phyloP scores from a whole-genome alignment of 208 protist genomes.

The Leishmania arabica region DNA sequence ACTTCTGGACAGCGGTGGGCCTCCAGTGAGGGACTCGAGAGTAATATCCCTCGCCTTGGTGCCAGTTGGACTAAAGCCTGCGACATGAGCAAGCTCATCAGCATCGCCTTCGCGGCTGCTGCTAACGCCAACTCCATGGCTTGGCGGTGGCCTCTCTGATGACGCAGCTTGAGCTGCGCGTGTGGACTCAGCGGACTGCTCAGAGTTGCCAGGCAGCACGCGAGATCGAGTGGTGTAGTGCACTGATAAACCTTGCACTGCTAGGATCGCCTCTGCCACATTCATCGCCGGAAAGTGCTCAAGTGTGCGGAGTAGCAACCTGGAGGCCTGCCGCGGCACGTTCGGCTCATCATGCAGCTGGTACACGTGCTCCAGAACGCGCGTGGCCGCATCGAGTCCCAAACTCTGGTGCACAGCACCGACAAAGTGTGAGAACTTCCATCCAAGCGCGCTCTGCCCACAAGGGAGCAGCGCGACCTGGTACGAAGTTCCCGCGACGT shows the following conservation, averaged over 20 bases:
- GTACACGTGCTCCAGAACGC: constrained; percentile 51
- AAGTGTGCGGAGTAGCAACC: constrained; percentile 51
- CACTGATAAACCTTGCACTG: constrained; percentile 69
- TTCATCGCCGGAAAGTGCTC: constrained; percentile 58
- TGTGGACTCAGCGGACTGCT: neutral
- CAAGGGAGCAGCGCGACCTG: constrained; percentile 52
- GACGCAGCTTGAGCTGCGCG: neutral
- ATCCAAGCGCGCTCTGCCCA: constrained; percentile 78
- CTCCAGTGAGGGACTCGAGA: constrained; percentile 29
- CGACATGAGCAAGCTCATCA: constrained; percentile 16
- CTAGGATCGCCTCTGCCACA: constrained; percentile 75
- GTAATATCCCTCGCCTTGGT: constrained; percentile 13
- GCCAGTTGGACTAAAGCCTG: constrained; percentile 19
- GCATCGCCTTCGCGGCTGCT: neutral
- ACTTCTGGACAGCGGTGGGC: neutral
- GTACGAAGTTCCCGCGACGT: constrained; percentile 78
- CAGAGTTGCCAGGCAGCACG: constrained; percentile 11
- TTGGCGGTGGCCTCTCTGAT: neutral
- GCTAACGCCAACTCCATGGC: neutral
- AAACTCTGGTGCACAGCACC: constrained; percentile 63
- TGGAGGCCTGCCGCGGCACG: constrained; percentile 40
- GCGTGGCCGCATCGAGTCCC: constrained; percentile 24
- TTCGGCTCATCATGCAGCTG: constrained; percentile 26
- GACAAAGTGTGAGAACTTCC: constrained; percentile 88
- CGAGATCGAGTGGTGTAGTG: constrained; percentile 68